Evolutionary conservation across 2,329 filamentous ascomycete genomes (phyloP).

Genomic region (Polytolypa hystricis): DNA sequence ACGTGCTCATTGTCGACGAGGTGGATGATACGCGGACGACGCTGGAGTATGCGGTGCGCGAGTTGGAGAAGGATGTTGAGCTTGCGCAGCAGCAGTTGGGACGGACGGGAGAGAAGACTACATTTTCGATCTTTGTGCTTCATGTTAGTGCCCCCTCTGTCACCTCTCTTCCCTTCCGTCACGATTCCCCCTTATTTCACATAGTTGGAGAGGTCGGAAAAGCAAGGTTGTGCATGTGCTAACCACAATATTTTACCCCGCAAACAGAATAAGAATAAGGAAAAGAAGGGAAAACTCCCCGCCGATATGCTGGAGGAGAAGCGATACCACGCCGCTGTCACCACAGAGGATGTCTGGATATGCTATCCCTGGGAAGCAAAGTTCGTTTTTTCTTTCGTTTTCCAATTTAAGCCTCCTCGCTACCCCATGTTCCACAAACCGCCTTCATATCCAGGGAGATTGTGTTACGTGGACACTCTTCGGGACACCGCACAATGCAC

Average conservation of each 20-base stretch:
- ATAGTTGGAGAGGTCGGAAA: not conserved
- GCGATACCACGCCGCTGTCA: conserved; percentile 75
- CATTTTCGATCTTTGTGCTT: conserved; percentile 90
- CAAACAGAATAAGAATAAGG: conserved; percentile 84
- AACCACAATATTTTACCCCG: conserved; percentile 7
- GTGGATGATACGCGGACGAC: conserved; percentile 93
- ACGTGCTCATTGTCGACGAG: conserved; percentile 86
- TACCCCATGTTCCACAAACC: not conserved
- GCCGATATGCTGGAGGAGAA: conserved; percentile 60
- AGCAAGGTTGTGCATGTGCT: too few relatives aligned
- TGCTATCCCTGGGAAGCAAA: conserved; percentile 97
- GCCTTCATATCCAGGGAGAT: too few relatives aligned
- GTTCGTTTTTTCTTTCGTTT: conserved; percentile 31
- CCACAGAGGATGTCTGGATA: conserved; percentile 92
- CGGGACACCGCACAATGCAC: not conserved
- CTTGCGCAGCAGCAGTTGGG: conserved; percentile 63
- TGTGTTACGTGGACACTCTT: not conserved
- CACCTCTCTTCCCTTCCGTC: not conserved
- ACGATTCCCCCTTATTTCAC: not conserved
- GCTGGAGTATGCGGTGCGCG: conserved; percentile 83
- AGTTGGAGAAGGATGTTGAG: conserved; percentile 91
- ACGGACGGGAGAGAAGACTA: conserved; percentile 58
- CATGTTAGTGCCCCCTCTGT: conserved; percentile 50
- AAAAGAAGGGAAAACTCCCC: conserved; percentile 81
- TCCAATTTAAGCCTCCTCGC: not conserved